phyloP scores from a whole-genome alignment of 2,329 filamentous ascomycete species.

The Raffaelea ambrosiae region DNA sequence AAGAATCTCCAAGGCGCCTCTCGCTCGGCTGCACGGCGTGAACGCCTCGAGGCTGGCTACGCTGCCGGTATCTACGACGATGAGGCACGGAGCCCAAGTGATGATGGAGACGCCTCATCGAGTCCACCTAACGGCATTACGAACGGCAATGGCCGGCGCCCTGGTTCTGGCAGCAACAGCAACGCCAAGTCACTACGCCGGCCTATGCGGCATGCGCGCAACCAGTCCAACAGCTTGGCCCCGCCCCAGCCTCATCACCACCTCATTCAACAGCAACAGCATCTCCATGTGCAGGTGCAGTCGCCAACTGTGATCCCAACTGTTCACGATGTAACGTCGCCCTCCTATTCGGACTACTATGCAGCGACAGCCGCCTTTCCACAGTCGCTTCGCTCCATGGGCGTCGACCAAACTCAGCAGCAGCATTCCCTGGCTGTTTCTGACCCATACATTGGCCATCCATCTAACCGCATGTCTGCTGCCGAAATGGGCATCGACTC shows the following conservation, averaged over 20 bases:
- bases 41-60: conserved; percentile 43
- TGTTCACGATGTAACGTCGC: conserved; percentile 13
- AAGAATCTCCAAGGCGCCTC: conserved; percentile 69
- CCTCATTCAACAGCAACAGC: not conserved
- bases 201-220: too few species aligned
- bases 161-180: conserved; percentile 9
- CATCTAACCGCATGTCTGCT: conserved; percentile 37
- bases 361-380: conserved; percentile 33
- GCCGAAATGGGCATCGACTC: conserved; percentile 52
- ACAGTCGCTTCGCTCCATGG: conserved; percentile 31
- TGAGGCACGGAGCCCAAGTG: conserved; percentile 55
- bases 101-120: conserved; percentile 48
- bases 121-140: conserved; percentile 29
- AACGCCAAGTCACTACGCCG: not conserved
- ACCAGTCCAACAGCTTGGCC: not conserved
- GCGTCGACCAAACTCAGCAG: conserved; percentile 9
- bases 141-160: conserved; percentile 16
- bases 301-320: conserved; percentile 10
- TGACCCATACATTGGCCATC: conserved; percentile 37
- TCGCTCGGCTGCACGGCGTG: conserved; percentile 57
- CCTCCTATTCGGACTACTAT: conserved; percentile 16
- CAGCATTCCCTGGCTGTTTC: conserved; percentile 7
- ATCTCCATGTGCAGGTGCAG: conserved; percentile 1
- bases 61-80: conserved; percentile 46
- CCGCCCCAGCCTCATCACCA: not conserved